Evolutionary conservation across 306 rosid genomes (phyloP), one percentile per base, ranked within the genome.

Genomic region (Sindora glabra): DNA sequence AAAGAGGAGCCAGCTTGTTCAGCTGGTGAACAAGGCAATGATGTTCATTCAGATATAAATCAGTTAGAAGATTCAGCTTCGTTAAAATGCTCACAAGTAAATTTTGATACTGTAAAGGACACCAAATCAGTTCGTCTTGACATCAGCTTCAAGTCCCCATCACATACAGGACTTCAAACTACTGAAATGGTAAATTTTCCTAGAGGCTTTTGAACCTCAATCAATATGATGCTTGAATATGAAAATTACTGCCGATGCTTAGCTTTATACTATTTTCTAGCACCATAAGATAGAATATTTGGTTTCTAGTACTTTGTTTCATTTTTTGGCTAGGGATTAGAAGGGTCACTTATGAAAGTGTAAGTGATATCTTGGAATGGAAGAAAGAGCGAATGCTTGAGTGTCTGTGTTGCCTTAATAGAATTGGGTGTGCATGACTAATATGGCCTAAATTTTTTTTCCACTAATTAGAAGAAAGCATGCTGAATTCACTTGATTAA

Each of bases 141-240:
- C 74, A 87, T 90, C 55, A 87, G 97, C 88, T 90, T 90, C 51
- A 90, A 82, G 77, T 74, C 97, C 58, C 77, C 89, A 17, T 90
- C 97, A 40, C 95, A 90, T 73, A 90, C 97, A 29, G 96, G 97
- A 68, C 86, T 90, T 69, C 96, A 87, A 75, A 90, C 97, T 53
- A 84, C 97, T 69, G 85, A 79, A 60, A 76, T 87, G 97, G 97
- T 90, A 83, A 69, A 62, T 41, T 45, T 59, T 23, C 30, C 19
- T 23, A n/a, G n/a, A n/a, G 69, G 26, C 39, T 34, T 25, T 51
- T 49, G 44, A 37, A 51, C 34, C 46, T 32, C 54, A 18, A 61
- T 59, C 5, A 26, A 59, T 23, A 51, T 9, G 32, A 58, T 18
- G 58, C 19, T 24, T 27, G 30, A 8, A 55, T 55, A 12, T 16